These are phyloP conservation scores for Lasiosphaeria hispida DNA, from an alignment of 495 filamentous ascomycete species.

Conservation along the genomic window DNA sequence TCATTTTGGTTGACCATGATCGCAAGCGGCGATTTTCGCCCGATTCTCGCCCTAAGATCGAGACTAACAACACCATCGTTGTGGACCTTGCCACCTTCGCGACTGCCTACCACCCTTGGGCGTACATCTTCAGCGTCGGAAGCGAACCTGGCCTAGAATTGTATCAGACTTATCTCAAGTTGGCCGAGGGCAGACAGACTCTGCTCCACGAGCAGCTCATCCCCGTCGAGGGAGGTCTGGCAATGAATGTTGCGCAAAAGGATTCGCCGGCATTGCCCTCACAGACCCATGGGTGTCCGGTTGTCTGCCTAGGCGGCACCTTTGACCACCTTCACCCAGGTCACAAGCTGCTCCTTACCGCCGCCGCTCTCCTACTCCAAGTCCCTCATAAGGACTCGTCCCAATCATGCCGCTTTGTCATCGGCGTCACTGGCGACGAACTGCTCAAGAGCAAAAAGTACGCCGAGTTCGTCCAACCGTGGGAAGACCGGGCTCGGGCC, in stretches of 20 bases:
- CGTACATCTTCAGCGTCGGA: conserved; percentile 63
- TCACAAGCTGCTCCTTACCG: conserved; percentile 91
- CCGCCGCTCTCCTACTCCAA: conserved; percentile 68
- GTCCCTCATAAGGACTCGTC: conserved; percentile 41
- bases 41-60: conserved; percentile 31
- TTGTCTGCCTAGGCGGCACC: conserved; percentile 84
- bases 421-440: conserved; percentile 86
- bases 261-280: conserved; percentile 9
- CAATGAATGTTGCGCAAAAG: conserved; percentile 29
- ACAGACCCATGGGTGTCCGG: conserved; percentile 30
- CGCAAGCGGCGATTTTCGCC: conserved; percentile 30
- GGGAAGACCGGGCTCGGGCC: conserved; percentile 66
- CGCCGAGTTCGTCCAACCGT: conserved; percentile 72
- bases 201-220: conserved; percentile 43
- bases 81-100: conserved; percentile 66
- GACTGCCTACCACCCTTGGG: conserved; percentile 63
- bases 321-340: conserved; percentile 96
- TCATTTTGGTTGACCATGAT: conserved; percentile 67
- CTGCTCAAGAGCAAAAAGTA: conserved; percentile 87
- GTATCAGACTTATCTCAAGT: conserved; percentile 39
- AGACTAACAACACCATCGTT: conserved; percentile 52
- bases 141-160: conserved; percentile 53
- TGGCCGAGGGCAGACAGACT: conserved; percentile 45
- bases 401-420: conserved; percentile 55
- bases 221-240: conserved; percentile 48